A percentile compares a stretch with the other conserved stretches of the same genome.
These are phyloP conservation scores for Hymenotorrendiella dingleyae DNA, from an alignment of 2,329 filamentous ascomycete species.

Conservation along the genomic window DNA sequence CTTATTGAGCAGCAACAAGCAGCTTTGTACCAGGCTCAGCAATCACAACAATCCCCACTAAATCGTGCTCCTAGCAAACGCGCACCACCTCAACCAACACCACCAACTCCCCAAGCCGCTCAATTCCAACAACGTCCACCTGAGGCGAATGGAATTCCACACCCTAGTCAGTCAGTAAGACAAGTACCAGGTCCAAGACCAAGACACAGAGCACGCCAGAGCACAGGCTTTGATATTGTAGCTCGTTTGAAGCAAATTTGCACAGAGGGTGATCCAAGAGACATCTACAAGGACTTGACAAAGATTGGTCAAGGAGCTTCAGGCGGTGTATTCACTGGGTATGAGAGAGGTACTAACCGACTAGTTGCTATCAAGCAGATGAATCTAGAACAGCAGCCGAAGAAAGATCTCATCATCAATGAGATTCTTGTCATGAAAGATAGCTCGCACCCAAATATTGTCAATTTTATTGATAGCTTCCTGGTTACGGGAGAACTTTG, in stretches of 20 bases:
- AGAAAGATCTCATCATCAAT: conserved; percentile 98
- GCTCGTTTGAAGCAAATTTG: conserved; percentile 83
- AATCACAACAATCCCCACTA: conserved; percentile 69
- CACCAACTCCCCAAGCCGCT: conserved; percentile 48
- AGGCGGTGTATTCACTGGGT: conserved; percentile 89
- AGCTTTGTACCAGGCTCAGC: conserved; percentile 64
- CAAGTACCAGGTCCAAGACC: conserved; percentile 56
- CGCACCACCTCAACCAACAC: conserved; percentile 45
- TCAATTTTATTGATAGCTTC: conserved; percentile 98
- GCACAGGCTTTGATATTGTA: conserved; percentile 75
- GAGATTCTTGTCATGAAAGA: conserved; percentile 99
- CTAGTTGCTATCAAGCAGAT: conserved; percentile 99
- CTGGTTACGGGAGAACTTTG: conserved; percentile 84
- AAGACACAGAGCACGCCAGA: conserved; percentile 73
- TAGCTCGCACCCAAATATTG: conserved; percentile 95
- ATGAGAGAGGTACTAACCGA: conserved; percentile 75
- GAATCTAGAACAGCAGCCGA: conserved; percentile 97
- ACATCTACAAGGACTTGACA: conserved; percentile 78
- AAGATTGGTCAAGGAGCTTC: conserved; percentile 98
- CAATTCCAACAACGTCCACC: conserved; percentile 36
- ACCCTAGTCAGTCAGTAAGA: conserved; percentile 28
- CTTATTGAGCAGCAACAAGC: conserved; percentile 77
- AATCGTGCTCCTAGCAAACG: conserved; percentile 70
- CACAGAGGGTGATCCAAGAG: conserved; percentile 80
- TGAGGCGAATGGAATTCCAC: conserved; percentile 35